Evolutionary conservation across 768 basidiomycete species (phyloP).

Genomic region (Boletus pseudopeckii): DNA sequence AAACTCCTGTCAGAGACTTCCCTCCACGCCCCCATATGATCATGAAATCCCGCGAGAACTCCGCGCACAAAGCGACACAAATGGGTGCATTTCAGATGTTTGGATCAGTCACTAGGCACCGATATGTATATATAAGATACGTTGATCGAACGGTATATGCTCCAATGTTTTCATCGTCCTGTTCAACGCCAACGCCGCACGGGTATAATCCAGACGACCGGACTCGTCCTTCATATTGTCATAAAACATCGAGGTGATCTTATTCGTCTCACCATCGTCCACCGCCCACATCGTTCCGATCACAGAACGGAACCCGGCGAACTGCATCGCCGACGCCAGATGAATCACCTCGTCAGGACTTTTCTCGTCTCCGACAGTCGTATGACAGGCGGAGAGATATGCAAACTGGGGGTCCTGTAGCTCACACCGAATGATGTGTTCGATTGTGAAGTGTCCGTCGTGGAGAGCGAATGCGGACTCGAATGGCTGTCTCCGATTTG

Average conservation of each 20-base stretch:
- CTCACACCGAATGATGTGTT: background rate
- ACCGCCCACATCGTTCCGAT: constrained; percentile 1
- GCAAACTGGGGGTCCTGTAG: constrained; percentile 12
- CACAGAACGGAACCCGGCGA: background rate
- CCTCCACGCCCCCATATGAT: too few relatives aligned
- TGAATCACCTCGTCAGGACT: constrained; percentile 4
- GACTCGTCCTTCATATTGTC: background rate
- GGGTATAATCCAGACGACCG: background rate
- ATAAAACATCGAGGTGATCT: background rate
- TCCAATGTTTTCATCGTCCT: background rate
- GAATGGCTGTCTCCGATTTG: constrained; percentile 9
- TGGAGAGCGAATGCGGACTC: constrained; percentile 13
- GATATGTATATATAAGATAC: background rate
- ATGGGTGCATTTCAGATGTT: too few relatives aligned
- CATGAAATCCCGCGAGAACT: too few relatives aligned
- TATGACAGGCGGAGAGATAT: constrained; percentile 23
- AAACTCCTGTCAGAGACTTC: too few relatives aligned
- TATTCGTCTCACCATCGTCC: background rate
- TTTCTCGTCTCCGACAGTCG: constrained; percentile 5
- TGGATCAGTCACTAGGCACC: background rate
- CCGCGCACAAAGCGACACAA: too few relatives aligned
- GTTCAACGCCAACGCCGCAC: background rate
- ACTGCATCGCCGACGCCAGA: background rate
- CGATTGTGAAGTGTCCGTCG: constrained; percentile 6
- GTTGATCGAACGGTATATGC: background rate